Conservation (phyloP, 1,284 basidiomycete genomes). For the Rhizopogon hawkerae region DNA sequence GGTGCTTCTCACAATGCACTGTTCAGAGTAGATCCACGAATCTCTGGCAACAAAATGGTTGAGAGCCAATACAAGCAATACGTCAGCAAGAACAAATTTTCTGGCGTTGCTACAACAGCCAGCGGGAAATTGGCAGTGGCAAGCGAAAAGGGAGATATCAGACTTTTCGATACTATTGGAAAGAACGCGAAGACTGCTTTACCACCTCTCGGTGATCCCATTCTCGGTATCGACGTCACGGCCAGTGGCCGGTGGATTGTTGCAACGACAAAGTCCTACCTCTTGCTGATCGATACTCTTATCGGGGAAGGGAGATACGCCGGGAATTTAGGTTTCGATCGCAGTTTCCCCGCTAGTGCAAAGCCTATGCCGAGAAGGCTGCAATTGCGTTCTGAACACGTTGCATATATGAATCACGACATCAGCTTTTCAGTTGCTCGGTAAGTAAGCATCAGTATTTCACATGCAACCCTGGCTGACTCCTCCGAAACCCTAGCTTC, state of each 20-base stretch:
- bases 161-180: conserved; percentile 92
- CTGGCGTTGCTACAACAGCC: conserved; percentile 84
- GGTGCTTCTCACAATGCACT: conserved; percentile 91
- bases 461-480: conserved; percentile 1
- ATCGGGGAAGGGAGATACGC: conserved; percentile 88
- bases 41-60: conserved; percentile 87
- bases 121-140: conserved; percentile 87
- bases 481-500: conserved; percentile 50
- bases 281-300: conserved; percentile 91
- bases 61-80: conserved; percentile 97
- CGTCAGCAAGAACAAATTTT: conserved; percentile 91
- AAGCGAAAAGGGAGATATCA: conserved; percentile 94
- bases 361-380: conserved; percentile 90
- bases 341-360: conserved; percentile 89
- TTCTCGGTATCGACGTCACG: conserved; percentile 91
- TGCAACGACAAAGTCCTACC: conserved; percentile 92
- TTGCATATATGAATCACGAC: conserved; percentile 88
- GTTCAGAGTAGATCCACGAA: conserved; percentile 95
- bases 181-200: conserved; percentile 99
- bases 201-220: conserved; percentile 91
- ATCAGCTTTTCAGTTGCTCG: conserved; percentile 89
- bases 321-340: conserved; percentile 86
- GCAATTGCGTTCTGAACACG: conserved; percentile 87
- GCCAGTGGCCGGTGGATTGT: conserved; percentile 93
- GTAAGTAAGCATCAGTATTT: conserved; percentile 31